Base-by-base conservation (phyloP, 2,329 filamentous ascomycete species). In the Emmonsiellopsis sp. region DNA sequence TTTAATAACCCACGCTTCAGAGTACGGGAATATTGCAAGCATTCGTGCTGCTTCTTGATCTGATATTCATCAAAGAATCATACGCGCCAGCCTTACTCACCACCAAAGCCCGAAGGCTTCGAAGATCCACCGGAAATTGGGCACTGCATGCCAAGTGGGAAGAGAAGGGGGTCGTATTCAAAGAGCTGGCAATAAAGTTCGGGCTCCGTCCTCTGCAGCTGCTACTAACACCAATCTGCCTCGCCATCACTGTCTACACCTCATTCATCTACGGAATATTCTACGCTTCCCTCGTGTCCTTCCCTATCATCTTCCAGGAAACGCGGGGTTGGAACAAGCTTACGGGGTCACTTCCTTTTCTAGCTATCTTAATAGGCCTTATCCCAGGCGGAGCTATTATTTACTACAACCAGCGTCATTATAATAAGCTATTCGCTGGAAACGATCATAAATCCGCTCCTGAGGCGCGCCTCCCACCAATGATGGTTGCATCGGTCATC, bases 21-120 rank as follows among this genome's bases (percentile, higher is more conserved):
- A 63, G 77, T 1, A 84, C 83, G 0, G 83, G 81, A 8, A 85
- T 87, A 14, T 71, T 86, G 39, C 81, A 83, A 66, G 71, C 77
- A 36, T 63, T 75, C 48, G 65, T 84, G 10, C 66, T 86, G 1
- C 13, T 73, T 0, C 44, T 84, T 8, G 83, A 81, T 47, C 51
- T 81, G 5, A 59, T 85, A 34, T 76, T 85, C 58, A 68, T 87
- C 21, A 82, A 85, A 58, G 85, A 87, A 65, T 78, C 75, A 46
- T 87, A 86, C 57, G 76, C 82, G 0, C 79, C 83, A 0, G 71
- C 72, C 0, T 73, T 87, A 68, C 76, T 83, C 2, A 74, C 82
- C 36, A 64, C 68, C 13, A 83, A 83, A 61, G 78, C 79, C 5
- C 63, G 71, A 3, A 76, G 80, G 55, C 63, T 82, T 1, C 69